Evolutionary conservation across 2,329 filamentous ascomycete species (phyloP).

Genomic region (Colletotrichum cereale): DNA sequence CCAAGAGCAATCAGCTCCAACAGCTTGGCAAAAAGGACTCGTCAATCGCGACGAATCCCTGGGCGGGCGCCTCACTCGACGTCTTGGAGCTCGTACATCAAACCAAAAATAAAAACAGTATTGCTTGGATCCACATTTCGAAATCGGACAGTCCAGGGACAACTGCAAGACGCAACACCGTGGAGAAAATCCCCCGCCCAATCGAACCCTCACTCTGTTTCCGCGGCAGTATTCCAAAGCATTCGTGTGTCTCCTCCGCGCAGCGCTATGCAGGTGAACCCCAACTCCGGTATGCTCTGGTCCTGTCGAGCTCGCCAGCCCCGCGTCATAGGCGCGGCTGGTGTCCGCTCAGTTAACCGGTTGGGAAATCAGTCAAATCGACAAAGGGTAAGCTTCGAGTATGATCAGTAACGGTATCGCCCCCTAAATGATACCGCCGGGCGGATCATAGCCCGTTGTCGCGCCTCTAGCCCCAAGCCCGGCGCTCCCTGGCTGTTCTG

Average conservation of each 20-base stretch:
- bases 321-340: constrained; percentile 18
- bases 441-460: constrained; percentile 66
- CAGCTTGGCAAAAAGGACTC: constrained; percentile 16
- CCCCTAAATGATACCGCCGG: constrained; percentile 69
- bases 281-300: constrained; percentile 39
- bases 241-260: constrained; percentile 33
- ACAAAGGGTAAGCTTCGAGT: constrained; percentile 22
- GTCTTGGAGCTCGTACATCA: constrained; percentile 21
- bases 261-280: constrained; percentile 40
- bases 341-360: constrained; percentile 21
- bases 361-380: constrained; percentile 33
- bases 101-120: constrained; percentile 17
- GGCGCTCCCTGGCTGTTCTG: constrained; percentile 65
- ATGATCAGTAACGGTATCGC: constrained; percentile 38
- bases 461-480: constrained; percentile 61
- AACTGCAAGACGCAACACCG: constrained; percentile 38
- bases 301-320: constrained; percentile 29
- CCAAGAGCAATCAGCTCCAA: constrained; percentile 1
- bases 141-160: constrained; percentile 33
- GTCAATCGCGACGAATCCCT: neutral
- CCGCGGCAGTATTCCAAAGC: constrained; percentile 38
- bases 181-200: constrained; percentile 30
- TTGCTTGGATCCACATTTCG: constrained; percentile 37
- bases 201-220: constrained; percentile 32
- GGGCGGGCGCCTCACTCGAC: constrained; percentile 21